Evolutionary conservation across 768 basidiomycete species (phyloP).

Genomic region (Chiua virens): DNA sequence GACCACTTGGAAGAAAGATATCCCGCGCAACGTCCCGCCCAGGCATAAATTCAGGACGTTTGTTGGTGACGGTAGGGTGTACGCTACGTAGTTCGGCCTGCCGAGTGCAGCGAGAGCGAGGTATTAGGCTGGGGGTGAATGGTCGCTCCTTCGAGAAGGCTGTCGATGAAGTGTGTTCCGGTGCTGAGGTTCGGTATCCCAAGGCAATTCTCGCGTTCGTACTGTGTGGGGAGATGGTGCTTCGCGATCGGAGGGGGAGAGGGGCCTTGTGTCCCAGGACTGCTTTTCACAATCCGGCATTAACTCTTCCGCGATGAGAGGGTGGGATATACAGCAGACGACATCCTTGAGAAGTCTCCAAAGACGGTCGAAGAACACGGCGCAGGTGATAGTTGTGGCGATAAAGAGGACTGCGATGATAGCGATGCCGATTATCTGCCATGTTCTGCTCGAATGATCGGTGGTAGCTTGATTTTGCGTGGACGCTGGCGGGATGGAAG

Average conservation of each 20-base stretch:
- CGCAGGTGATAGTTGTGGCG: conserved; percentile 51
- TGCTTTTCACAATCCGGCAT: conserved; percentile 64
- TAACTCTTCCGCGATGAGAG: conserved; percentile 49
- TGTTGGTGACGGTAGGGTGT: conserved; percentile 1
- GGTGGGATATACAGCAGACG: conserved; percentile 38
- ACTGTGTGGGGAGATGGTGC: neutral
- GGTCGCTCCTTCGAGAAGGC: conserved; percentile 19
- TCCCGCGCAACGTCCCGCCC: conserved; percentile 15
- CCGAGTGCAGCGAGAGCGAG: conserved; percentile 2
- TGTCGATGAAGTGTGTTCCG: conserved; percentile 20
- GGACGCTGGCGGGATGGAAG: conserved; percentile 7
- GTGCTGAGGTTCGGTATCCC: conserved; percentile 17
- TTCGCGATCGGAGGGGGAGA: conserved; percentile 1
- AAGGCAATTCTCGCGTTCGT: conserved; percentile 25
- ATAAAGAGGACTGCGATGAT: conserved; percentile 63
- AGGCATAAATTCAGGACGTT: neutral
- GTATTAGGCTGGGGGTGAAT: conserved; percentile 2
- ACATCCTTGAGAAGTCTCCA: conserved; percentile 58
- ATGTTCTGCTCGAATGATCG: conserved; percentile 48
- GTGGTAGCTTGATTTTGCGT: conserved; percentile 16
- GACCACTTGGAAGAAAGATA: conserved; percentile 50
- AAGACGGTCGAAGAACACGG: conserved; percentile 73
- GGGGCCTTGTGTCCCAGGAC: conserved; percentile 47
- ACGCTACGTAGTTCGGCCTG: conserved; percentile 12
- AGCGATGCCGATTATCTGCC: conserved; percentile 71